These are phyloP conservation scores for Sclerotinia glacialis DNA, from an alignment of 2,329 filamentous ascomycete genomes.

Conservation along the genomic window DNA sequence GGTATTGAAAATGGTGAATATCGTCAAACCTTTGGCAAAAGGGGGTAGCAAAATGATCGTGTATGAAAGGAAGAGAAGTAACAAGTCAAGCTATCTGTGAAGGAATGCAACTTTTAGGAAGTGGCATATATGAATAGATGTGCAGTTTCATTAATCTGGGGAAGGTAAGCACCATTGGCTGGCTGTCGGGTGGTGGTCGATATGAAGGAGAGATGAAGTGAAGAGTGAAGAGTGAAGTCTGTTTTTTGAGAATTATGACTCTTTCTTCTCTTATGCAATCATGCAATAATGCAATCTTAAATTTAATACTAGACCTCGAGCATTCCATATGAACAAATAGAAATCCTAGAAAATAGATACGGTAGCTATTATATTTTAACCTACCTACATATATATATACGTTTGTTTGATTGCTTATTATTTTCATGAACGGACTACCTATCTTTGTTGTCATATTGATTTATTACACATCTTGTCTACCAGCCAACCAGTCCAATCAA, in stretches of 20 bases:
- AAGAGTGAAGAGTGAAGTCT: too few species aligned
- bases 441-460: conserved; percentile 2
- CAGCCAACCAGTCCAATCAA: conserved; percentile 5
- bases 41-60: conserved; percentile 1
- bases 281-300: background rate
- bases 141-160: conserved; percentile 36
- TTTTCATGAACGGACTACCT: background rate
- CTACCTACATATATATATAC: background rate
- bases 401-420: conserved; percentile 4
- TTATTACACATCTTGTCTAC: conserved; percentile 13
- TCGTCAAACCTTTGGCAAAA: background rate
- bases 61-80: background rate
- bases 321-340: background rate
- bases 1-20: conserved; percentile 3
- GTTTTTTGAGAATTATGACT: background rate
- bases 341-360: background rate
- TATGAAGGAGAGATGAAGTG: conserved; percentile 1
- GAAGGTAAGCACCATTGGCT: conserved; percentile 34
- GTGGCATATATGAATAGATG: conserved; percentile 7
- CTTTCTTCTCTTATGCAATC: conserved; percentile 1
- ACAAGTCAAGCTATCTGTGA: background rate
- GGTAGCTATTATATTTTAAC: too few species aligned
- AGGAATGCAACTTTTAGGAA: conserved; percentile 20
- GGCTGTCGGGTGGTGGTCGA: conserved; percentile 7
- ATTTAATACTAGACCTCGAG: background rate